These are phyloP conservation scores for Gomphus sp. DNA, from an alignment of 1,284 basidiomycete genomes.

Conservation along the genomic window DNA sequence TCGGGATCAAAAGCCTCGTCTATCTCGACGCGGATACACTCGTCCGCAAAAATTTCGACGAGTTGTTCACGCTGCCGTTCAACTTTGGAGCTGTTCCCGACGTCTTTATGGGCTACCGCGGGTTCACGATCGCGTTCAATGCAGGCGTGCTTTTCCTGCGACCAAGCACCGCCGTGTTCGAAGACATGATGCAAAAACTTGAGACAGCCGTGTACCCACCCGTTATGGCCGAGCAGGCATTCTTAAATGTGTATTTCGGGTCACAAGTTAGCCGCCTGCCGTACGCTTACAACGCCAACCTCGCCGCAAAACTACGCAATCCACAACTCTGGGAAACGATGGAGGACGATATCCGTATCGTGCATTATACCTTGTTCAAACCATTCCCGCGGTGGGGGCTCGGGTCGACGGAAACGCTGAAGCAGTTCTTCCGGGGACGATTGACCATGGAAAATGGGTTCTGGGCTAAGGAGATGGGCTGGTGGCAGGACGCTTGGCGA, in stretches of 20 bases:
- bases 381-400: constrained; percentile 23
- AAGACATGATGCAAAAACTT: constrained; percentile 27
- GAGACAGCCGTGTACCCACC: constrained; percentile 26
- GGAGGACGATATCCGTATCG: constrained; percentile 26
- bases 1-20: constrained; percentile 23
- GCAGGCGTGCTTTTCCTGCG: constrained; percentile 33
- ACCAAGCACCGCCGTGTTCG: constrained; percentile 24
- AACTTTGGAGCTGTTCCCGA: constrained; percentile 35
- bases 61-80: constrained; percentile 34
- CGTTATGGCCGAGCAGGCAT: constrained; percentile 33
- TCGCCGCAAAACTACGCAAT: constrained; percentile 31
- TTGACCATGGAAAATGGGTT: background rate
- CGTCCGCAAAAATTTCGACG: constrained; percentile 33
- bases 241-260: constrained; percentile 35
- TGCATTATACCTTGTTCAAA: constrained; percentile 34
- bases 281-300: constrained; percentile 36
- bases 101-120: constrained; percentile 24
- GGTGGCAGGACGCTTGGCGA: constrained; percentile 8
- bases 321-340: constrained; percentile 28
- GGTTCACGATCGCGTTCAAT: constrained; percentile 32
- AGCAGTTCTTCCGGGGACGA: background rate
- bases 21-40: constrained; percentile 37
- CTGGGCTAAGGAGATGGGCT: constrained; percentile 8
- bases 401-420: constrained; percentile 14
- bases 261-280: constrained; percentile 29